Conservation (phyloP, 2,329 filamentous ascomycete species). For the Ascochyta rabiei region DNA sequence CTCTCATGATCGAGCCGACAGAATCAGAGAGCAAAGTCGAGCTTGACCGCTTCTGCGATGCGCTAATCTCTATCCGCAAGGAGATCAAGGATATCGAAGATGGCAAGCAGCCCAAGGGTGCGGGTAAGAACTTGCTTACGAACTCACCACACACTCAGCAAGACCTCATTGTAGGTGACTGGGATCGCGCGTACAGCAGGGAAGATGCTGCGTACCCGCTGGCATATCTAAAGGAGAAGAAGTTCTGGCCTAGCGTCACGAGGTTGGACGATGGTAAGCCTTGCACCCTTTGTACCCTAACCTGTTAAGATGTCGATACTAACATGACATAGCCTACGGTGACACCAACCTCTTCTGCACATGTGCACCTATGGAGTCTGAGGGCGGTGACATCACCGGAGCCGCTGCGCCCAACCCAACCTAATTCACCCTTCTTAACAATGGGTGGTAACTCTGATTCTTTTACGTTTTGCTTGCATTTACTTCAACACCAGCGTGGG, state of each 20-base stretch:
- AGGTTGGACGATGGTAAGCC: constrained; percentile 83
- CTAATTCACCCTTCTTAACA: constrained; percentile 22
- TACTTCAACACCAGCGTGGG: constrained; percentile 21
- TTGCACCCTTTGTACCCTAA: neutral
- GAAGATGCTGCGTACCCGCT: constrained; percentile 88
- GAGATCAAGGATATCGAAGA: constrained; percentile 87
- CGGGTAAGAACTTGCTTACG: constrained; percentile 81
- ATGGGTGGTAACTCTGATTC: neutral
- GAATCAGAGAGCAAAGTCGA: constrained; percentile 92
- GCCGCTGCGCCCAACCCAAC: constrained; percentile 42
- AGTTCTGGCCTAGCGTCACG: constrained; percentile 93
- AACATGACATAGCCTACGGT: constrained; percentile 70
- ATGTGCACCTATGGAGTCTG: constrained; percentile 76
- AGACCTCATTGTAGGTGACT: constrained; percentile 77
- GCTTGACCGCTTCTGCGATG: constrained; percentile 91
- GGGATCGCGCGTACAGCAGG: constrained; percentile 81
- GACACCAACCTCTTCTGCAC: constrained; percentile 95
- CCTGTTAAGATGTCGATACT: constrained; percentile 13
- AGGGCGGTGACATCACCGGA: constrained; percentile 40
- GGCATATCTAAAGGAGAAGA: constrained; percentile 85
- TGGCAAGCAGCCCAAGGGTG: constrained; percentile 68
- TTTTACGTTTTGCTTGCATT: constrained; percentile 13
- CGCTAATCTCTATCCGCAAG: constrained; percentile 80
- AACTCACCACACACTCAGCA: constrained; percentile 85
- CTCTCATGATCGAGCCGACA: constrained; percentile 97